Evolutionary conservation across 176 grass and related monocot genomes (phyloP).

Genomic region (Microstegium vimineum): DNA sequence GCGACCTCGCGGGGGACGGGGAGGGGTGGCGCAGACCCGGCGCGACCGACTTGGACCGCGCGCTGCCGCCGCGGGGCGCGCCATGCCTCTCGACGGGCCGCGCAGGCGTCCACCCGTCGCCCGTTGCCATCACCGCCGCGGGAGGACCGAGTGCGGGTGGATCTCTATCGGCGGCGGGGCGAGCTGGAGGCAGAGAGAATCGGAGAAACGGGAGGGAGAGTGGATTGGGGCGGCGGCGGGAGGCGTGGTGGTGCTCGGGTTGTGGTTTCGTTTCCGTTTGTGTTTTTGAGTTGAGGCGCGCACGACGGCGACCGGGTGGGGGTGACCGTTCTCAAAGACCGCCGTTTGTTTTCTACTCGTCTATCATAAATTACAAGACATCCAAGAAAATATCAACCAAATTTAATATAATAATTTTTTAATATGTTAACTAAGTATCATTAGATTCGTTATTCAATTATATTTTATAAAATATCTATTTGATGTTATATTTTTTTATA

Average conservation of each 20-base stretch:
- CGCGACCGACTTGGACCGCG: conserved; percentile 40
- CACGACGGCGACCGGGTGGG: conserved; percentile 20
- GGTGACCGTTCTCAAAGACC: not conserved
- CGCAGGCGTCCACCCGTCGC: conserved; percentile 12
- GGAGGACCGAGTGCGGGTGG: not conserved
- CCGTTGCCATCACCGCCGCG: conserved; percentile 25
- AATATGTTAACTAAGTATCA: no score
- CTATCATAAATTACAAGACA: no score
- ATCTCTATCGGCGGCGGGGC: conserved; percentile 2
- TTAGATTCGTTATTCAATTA: no score
- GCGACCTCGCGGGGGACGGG: conserved; percentile 25
- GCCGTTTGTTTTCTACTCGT: not conserved
- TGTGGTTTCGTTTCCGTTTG: not conserved
- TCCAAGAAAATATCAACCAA: no score
- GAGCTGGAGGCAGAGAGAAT: not conserved
- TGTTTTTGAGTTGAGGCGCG: conserved; percentile 50
- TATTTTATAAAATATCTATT: no score
- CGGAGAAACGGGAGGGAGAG: not conserved
- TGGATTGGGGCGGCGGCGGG: not conserved
- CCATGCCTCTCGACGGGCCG: conserved; percentile 28
- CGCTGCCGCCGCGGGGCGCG: not conserved
- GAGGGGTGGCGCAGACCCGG: conserved; percentile 19
- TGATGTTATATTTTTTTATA: no score
- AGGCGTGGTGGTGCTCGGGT: not conserved
- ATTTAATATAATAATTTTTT: no score